Base-by-base conservation (phyloP, 2,329 filamentous ascomycete genomes). In the Lachnellula willkommii region DNA sequence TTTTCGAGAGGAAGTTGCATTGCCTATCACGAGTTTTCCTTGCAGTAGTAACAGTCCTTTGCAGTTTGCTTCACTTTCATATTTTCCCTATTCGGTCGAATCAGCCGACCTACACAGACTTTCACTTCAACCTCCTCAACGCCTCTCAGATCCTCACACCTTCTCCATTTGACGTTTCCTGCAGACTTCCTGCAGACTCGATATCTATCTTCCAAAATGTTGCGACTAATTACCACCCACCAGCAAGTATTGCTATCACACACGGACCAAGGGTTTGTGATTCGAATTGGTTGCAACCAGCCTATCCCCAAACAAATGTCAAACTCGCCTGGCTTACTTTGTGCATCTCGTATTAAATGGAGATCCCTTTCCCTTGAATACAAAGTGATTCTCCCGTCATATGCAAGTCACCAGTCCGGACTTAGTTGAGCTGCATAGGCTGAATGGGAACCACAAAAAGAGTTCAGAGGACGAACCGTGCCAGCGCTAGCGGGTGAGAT, bases 231-330 rank as follows among this genome's bases (percentile, higher is more conserved):
- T 11, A 40, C 46, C 20, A 46, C 17, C 32, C 42, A 46, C 45
- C 14, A 37, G 39, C 15, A 15, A 47, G 28, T 26, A 22, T 49
- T 43, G 42, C 39, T 47, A 8, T 39, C 39, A 35, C 20, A 53
- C 60, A 61, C 62, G 51, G 58, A 60, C 59, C 59, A 61, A 50
- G 59, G 47, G 59, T 64, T 63, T 57, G 50, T 55, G 53, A 45
- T 47, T 45, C 17, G 36, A 39, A 37, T 37, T 35, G 32, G 26
- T 39, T 40, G 47, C 43, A 50, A 28, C 22, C 55, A 54, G 50
- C 42, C 52, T 43, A 55, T 50, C 58, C 53, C 58, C 56, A 61
- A 62, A 62, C 62, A 50, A 42, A 52, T 35, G 28, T 62, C 62
- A 61, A 62, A 62, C 58, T 32, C 36, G 37, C 26, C 26, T 28